Evolutionary conservation across 306 rosid species (phyloP), one percentile per base, ranked within the genome.

Genomic region (Cicer judaicum): DNA sequence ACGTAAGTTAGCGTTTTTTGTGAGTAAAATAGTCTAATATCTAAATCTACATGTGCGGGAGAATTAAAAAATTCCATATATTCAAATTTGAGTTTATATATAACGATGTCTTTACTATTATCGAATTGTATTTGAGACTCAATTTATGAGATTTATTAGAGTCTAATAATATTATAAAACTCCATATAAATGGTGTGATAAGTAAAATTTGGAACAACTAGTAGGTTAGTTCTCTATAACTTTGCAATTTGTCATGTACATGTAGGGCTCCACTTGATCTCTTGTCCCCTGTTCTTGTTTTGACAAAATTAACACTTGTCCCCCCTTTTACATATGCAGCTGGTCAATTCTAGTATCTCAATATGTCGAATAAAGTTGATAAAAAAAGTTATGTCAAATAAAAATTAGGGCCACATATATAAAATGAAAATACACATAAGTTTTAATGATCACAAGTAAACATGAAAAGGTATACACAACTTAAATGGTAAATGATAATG

Each of bases 181-280:
- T 52, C 9, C 54, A 3, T 10, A 64, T 47, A 55, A 48, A 42
- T 42, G 52, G 59, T 49, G 42, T 70, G 29, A n/a, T 18, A 13
- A 13, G 0, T 61, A n/a, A 61, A 65, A 72, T 72, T 77, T 43
- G 64, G 76, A 81, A 8, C 76, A 62, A 72, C 72, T 43, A 48
- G 66, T 49, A 14, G 66, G 61, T 56, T 39, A 47, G 63, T 65
- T 48, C 55, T 39, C 13, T 64, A 36, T 54, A 53, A 54, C 13
- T 69, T 80, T 74, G 73, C 43, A 15, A 18, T 13, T 81, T 19
- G 69, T 53, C 42, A 60, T 43, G 18, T 56, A 9, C 64, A 74
- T 48, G 78, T 68, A 64, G 65, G 59, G 50, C 34, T 76, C 41
- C 14, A 76, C 14, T 76, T 57, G 39, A 81, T 54, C 64, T 70